Conservation (phyloP, 176 grass and related monocot genomes). For the Aegilops umbellulata region DNA sequence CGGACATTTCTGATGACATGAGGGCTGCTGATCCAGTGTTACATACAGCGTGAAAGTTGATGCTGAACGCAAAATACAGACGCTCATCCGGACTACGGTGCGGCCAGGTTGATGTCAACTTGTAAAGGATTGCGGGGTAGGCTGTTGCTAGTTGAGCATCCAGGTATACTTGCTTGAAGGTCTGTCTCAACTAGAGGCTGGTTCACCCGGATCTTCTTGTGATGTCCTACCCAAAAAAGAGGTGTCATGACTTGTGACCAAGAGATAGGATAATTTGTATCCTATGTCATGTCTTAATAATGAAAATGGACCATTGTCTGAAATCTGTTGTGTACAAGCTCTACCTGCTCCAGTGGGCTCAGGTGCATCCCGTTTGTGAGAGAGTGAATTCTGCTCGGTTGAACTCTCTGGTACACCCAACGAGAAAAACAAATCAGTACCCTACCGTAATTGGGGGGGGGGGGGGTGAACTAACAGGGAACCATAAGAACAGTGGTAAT, state of each 20-base stretch:
- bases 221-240: not conserved
- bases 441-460: too few species aligned
- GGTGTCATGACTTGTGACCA: not conserved
- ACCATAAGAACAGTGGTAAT: too few species aligned
- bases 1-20: too few species aligned
- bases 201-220: not conserved
- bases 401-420: too few species aligned
- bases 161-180: not conserved
- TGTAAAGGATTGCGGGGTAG: not conserved
- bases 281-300: not conserved
- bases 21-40: too few species aligned
- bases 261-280: not conserved
- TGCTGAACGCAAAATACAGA: not conserved
- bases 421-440: too few species aligned
- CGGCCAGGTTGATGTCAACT: not conserved
- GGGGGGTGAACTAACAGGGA: too few species aligned
- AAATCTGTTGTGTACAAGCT: not conserved
- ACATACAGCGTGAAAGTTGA: too few species aligned
- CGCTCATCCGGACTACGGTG: not conserved
- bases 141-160: not conserved
- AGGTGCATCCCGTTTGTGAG: too few species aligned
- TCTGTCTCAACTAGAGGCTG: too few species aligned
- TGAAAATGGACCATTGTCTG: not conserved
- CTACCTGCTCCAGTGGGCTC: not conserved
- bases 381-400: too few species aligned